Percentiles rank a stretch among this genome's conserved stretches.
phyloP scores from a whole-genome alignment of 805 yeast genomes.

The Hanseniaspora jakobsenii region DNA sequence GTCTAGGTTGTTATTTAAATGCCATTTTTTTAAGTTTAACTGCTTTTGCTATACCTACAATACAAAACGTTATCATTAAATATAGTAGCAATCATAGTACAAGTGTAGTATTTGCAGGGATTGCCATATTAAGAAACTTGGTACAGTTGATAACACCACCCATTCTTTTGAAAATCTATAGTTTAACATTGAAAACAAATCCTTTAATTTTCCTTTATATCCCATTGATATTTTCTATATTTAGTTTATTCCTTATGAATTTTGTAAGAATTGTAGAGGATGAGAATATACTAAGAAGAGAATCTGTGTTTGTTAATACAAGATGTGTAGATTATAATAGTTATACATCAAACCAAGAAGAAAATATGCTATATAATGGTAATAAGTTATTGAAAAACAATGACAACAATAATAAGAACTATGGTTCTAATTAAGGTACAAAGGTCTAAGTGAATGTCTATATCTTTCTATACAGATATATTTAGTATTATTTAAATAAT shows the following conservation, averaged over 20 bases:
- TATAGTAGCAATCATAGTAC: constrained; percentile 45
- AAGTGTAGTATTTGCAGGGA: constrained; percentile 64
- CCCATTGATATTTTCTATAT: constrained; percentile 19
- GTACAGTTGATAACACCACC: constrained; percentile 41
- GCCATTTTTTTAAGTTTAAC: constrained; percentile 37
- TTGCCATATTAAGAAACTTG: constrained; percentile 46
- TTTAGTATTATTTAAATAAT: too few species aligned
- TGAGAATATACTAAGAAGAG: constrained; percentile 18
- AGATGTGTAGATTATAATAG: background rate
- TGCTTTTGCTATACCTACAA: constrained; percentile 42
- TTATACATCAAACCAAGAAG: too few species aligned
- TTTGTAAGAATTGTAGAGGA: constrained; percentile 21
- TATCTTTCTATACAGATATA: too few species aligned
- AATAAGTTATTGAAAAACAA: too few species aligned
- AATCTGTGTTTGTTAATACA: constrained; percentile 17
- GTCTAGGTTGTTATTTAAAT: constrained; percentile 24
- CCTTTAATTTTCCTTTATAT: constrained; percentile 32
- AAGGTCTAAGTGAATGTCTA: too few species aligned
- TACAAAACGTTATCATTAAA: constrained; percentile 50
- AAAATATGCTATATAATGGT: too few species aligned
- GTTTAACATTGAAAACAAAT: constrained; percentile 29
- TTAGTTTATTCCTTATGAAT: constrained; percentile 19
- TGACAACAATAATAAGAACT: too few species aligned
- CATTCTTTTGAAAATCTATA: constrained; percentile 38
- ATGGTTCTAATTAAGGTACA: too few species aligned